Evolutionary conservation across 441 rosid species (phyloP), one percentile per base, ranked within the genome.

Genomic region (Cnidoscolus chayamansa): DNA sequence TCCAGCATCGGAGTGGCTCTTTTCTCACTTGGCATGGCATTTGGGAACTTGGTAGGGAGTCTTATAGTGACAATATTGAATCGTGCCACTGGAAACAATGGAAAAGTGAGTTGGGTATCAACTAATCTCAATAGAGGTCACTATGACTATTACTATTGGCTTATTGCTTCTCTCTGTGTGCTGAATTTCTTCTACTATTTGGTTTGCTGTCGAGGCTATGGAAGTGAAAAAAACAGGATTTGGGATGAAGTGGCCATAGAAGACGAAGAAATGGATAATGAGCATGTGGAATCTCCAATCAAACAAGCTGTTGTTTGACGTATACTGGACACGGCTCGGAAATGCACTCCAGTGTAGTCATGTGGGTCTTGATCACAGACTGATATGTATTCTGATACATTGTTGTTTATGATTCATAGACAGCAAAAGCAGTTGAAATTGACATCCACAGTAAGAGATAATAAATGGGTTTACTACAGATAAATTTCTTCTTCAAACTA

Each of bases 61-160:
- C 78, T 81, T 2, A 79, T 82, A 0, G 82, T 86, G 62, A 19
- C n/a, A 1, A 71, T 78, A 16, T 3, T 86, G 54, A 53, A 64
- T 59, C 31, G 31, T 30, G 63, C 47, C 70, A 84, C 80, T 1
- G 63, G 16, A n/a, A 74, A 30, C 9, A 62, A 71, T 3, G 82
- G 79, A 62, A 55, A 57, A 15, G 74, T 10, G 30, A 85, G 84
- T 50, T 87, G 89, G 91, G 79, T 85, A 31, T 74, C 86, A 7
- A 71, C 19, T 54, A 80, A 83, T 68, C 57, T 85, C 10, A 87
- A 87, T 30, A 63, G 53, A 66, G 86, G 83, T 32, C 91, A 74
- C 64, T 84, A 79, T 58, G 91, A 87, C 40, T 84, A 85, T 55
- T 87, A 85, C 63, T 84, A 84, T 58, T 84, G 91, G 88, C 32